These are phyloP conservation scores for Lablab purpureus DNA, from an alignment of 306 rosid species.

Conservation along the genomic window DNA sequence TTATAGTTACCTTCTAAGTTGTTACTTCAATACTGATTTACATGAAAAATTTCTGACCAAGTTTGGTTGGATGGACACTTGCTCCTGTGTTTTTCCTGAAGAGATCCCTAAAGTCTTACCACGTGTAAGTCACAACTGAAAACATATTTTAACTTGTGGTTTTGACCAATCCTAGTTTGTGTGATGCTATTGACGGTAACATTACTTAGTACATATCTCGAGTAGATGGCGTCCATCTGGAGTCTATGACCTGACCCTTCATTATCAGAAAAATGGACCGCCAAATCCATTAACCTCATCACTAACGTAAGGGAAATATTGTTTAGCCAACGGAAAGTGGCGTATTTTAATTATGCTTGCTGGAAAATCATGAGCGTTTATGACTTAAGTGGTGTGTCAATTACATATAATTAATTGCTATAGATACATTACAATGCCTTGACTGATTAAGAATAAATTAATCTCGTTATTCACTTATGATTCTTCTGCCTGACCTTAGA, in stretches of 20 bases:
- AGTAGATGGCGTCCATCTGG: background rate
- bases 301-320: background rate
- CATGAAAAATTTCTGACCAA: background rate
- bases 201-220: background rate
- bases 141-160: background rate
- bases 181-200: background rate
- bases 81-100: too few species aligned
- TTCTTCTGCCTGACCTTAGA: background rate
- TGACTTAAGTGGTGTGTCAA: background rate
- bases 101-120: too few species aligned
- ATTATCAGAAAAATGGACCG: background rate
- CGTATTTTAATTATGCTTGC: background rate
- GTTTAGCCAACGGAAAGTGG: background rate
- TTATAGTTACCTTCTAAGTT: background rate
- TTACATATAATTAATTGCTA: background rate
- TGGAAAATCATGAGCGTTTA: background rate
- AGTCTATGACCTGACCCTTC: background rate
- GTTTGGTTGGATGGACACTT: too few species aligned
- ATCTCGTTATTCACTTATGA: slow-evolving; percentile 7
- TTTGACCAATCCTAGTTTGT: background rate
- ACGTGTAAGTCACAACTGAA: background rate
- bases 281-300: background rate
- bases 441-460: background rate
- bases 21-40: background rate
- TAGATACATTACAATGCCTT: background rate